phyloP scores from a whole-genome alignment of 1,284 basidiomycete species.

The Veloboletus limbatus region DNA sequence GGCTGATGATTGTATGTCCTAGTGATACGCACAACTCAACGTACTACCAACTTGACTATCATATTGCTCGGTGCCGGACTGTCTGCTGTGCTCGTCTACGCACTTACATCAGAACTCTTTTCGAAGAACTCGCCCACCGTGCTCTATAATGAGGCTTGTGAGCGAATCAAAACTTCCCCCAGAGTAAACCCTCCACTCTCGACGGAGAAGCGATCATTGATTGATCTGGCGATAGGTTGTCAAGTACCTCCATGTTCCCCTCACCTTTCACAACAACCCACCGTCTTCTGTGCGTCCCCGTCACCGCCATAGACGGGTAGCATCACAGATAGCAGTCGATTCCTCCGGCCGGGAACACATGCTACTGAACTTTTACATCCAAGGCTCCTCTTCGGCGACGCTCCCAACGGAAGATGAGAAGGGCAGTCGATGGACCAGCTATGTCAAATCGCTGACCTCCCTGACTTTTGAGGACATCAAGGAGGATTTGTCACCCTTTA shows the following conservation, averaged over 20 bases:
- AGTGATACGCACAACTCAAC: slow-evolving; percentile 52
- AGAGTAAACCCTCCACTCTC: slow-evolving; percentile 45
- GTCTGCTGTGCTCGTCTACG: slow-evolving; percentile 80
- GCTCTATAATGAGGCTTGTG: slow-evolving; percentile 83
- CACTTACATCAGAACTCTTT: slow-evolving; percentile 85
- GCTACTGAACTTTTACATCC: slow-evolving; percentile 75
- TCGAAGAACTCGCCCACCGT: slow-evolving; percentile 92
- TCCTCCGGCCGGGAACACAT: slow-evolving; percentile 72
- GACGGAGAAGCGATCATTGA: background rate
- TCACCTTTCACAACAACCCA: slow-evolving; percentile 75
- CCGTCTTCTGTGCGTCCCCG: slow-evolving; percentile 67
- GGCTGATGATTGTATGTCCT: slow-evolving; percentile 2
- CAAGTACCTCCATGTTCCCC: slow-evolving; percentile 60
- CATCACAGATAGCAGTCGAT: slow-evolving; percentile 70
- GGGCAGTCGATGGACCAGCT: slow-evolving; percentile 10
- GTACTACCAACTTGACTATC: slow-evolving; percentile 79
- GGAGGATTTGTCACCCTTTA: slow-evolving; percentile 31
- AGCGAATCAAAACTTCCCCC: slow-evolving; percentile 73
- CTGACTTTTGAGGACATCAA: slow-evolving; percentile 56
- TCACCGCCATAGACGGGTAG: slow-evolving; percentile 75
- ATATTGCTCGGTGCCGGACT: slow-evolving; percentile 82
- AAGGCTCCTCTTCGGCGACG: slow-evolving; percentile 46
- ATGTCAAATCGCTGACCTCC: slow-evolving; percentile 40
- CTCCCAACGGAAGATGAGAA: slow-evolving; percentile 34
- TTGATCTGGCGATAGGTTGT: slow-evolving; percentile 47